Percentiles rank a stretch among this genome's conserved stretches.
Conservation (phyloP, 768 basidiomycete species). For the Phylloporus arenicola region DNA sequence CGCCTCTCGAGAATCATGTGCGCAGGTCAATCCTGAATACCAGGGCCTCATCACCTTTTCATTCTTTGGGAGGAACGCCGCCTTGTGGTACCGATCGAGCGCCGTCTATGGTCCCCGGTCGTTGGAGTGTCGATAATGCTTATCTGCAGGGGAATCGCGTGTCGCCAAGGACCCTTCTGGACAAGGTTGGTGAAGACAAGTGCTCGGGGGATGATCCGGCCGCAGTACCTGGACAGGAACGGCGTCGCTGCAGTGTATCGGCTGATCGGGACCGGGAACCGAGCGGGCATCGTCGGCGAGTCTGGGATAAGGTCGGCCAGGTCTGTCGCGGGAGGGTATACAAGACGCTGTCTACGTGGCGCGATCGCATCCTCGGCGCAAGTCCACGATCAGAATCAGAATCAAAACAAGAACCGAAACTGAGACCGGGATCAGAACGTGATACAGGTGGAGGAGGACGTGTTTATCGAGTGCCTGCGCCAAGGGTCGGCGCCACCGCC, state of each 20-base stretch:
- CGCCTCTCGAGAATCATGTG: not conserved
- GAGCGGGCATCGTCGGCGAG: not conserved
- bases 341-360: conserved; percentile 8
- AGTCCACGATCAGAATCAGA: not conserved
- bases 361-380: conserved; percentile 4
- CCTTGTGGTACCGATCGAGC: not conserved
- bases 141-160: not conserved
- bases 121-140: not conserved
- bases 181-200: not conserved
- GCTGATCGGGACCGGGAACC: not conserved
- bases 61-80: not conserved
- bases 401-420: not conserved
- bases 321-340: conserved; percentile 3
- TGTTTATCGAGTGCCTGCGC: conserved; percentile 1
- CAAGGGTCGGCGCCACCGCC: conserved; percentile 15
- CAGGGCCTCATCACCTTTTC: not conserved
- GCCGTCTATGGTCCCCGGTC: not conserved
- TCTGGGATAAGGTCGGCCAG: conserved; percentile 1
- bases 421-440: not conserved
- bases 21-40: not conserved
- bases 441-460: not conserved
- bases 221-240: conserved; percentile 4
- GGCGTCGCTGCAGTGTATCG: not conserved
- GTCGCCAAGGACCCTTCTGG: not conserved
- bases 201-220: conserved; percentile 13